Conservation (phyloP, 176 grass and related monocot genomes). For the Rhipidocladum racemiflorum region DNA sequence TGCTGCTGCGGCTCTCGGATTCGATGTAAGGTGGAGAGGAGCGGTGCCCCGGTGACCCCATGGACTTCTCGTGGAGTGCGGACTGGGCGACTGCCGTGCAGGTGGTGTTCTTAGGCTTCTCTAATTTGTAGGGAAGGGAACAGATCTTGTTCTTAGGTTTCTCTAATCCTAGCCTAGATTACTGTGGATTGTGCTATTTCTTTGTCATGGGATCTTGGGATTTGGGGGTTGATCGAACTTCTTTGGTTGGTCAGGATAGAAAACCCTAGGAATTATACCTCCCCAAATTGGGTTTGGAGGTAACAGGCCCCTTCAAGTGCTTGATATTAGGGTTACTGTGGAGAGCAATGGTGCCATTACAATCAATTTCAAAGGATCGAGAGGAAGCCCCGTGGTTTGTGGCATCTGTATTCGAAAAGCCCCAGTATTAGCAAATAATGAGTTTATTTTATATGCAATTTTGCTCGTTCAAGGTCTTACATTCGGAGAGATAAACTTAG, state of each 20-base stretch:
- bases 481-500: conserved; percentile 6
- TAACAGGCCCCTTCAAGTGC: conserved; percentile 77
- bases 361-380: conserved; percentile 63
- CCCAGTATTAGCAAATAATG: conserved; percentile 47
- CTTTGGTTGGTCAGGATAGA: not conserved
- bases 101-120: conserved; percentile 32
- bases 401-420: conserved; percentile 76
- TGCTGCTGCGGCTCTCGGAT: not conserved
- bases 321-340: conserved; percentile 71
- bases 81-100: conserved; percentile 43
- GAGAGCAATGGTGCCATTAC: conserved; percentile 36
- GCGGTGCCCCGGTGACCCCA: conserved; percentile 25
- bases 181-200: not conserved
- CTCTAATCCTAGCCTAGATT: not conserved
- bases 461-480: not conserved
- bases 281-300: conserved; percentile 31
- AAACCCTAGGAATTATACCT: not conserved
- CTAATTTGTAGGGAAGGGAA: not conserved
- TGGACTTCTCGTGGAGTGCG: conserved; percentile 42
- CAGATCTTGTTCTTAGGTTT: conserved; percentile 2
- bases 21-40: conserved; percentile 41
- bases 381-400: conserved; percentile 72
- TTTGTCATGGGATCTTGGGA: not conserved
- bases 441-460: conserved; percentile 6
- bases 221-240: not conserved